Base-by-base conservation (phyloP, 2,329 filamentous ascomycete species). In the Stagonosporopsis vannaccii region DNA sequence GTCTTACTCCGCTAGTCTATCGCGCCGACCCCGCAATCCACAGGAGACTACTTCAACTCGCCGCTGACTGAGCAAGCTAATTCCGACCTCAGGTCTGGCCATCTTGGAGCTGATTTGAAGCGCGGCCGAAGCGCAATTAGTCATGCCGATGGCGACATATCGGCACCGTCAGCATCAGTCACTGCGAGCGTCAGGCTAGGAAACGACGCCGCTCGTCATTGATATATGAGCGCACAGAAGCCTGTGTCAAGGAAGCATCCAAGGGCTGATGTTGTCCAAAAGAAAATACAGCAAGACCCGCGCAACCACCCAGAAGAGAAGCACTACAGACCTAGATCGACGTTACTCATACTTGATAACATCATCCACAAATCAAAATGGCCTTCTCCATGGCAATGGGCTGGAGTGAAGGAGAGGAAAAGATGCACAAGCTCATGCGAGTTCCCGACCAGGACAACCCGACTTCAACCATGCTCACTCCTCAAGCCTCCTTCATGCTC, bases 341-440 rank as follows among this genome's bases (percentile, higher is more conserved):
- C 20, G 12, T 15, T 11, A 15, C 9, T 12, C 12, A 8, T 25
- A 15, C 20, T 4, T 6, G 9, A 13, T 20, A 23, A 36, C 2
- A 3, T 19, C 33, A 20, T 40, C 20, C 20, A 40, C 3, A 20
- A 1, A 40, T 5, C 25, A 55, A 13, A 2, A 81, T 81, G 78
- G 68, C 77, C 2, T 79, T 82, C 69, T 78, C 72, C 17, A 71
- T 80, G 59, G 78, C 73, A 5, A 69, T 80, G 56, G 67, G 78
- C 41, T 92, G 85, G 80, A 87, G 90, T 73, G 73, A 82, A 9
- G 90, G 90, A 64, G 90, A 94, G 75, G 68, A 80, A 37, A 80
- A 82, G 44, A 85, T 94, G 75, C 89, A 89, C 53, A 72, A 77
- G 15, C 79, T 87, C 5, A 82, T 93, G 54, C 81, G 79, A 30